Percentiles rank a stretch among this genome's conserved stretches.
These are phyloP conservation scores for Talaromyces liani DNA, from an alignment of 495 filamentous ascomycete genomes.

Conservation along the genomic window DNA sequence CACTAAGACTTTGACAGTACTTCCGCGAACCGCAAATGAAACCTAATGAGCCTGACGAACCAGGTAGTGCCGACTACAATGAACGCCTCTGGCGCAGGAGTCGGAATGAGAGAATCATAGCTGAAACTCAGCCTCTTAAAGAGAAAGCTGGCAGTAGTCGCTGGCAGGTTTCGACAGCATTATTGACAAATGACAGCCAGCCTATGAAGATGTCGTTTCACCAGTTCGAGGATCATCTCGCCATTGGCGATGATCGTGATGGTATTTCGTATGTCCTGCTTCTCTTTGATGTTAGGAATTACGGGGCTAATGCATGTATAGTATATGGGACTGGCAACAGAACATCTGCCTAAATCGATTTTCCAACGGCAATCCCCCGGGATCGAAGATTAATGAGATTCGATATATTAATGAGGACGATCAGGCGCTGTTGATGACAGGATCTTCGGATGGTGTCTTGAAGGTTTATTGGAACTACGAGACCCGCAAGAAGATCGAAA, in stretches of 20 bases:
- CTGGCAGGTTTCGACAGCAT: conserved; percentile 71
- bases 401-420: conserved; percentile 98
- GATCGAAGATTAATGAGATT: conserved; percentile 88
- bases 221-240: conserved; percentile 93
- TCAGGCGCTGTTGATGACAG: conserved; percentile 87
- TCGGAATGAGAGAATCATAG: conserved; percentile 86
- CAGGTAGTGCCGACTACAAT: conserved; percentile 96
- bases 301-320: conserved; percentile 26
- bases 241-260: conserved; percentile 89
- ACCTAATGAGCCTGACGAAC: conserved; percentile 88
- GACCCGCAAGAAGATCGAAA: conserved; percentile 59
- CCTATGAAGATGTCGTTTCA: conserved; percentile 92
- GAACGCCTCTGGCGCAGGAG: conserved; percentile 85
- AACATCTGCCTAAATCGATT: conserved; percentile 70
- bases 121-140: conserved; percentile 88
- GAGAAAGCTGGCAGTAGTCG: conserved; percentile 70
- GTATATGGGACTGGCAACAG: conserved; percentile 89
- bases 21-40: conserved; percentile 99
- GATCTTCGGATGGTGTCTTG: conserved; percentile 88
- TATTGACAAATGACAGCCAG: conserved; percentile 81
- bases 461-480: conserved; percentile 89
- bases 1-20: conserved; percentile 45
- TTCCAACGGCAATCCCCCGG: conserved; percentile 85
- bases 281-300: neutral
- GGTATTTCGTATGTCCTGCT: conserved; percentile 54